Conservation (phyloP, 257 asterid genomes). For the Agastache rugosa region DNA sequence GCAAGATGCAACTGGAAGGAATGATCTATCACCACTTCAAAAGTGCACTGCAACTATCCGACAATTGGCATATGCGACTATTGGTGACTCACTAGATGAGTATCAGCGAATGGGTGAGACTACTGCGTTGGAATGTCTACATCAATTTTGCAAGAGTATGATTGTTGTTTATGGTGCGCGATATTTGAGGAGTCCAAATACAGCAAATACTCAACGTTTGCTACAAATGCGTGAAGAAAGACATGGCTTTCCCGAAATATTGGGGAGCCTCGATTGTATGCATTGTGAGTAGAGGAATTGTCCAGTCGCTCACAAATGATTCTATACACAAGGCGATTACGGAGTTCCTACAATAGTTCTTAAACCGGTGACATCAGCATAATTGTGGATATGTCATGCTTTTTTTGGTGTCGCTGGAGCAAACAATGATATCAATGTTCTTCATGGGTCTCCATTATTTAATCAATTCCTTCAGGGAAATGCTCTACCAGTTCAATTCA, state of each 20-base stretch:
- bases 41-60: background rate
- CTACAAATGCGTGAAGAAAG: no score
- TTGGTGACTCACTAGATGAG: background rate
- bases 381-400: conserved; percentile 6
- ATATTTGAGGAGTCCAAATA: no score
- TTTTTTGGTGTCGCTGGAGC: background rate
- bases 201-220: no score
- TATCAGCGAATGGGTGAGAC: background rate
- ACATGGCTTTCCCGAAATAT: background rate
- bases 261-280: conserved; percentile 17
- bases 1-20: background rate
- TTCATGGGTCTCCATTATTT: no score
- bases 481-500: background rate
- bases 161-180: background rate
- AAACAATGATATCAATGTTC: background rate
- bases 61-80: background rate
- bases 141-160: background rate
- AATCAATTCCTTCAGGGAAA: no score
- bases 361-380: background rate
- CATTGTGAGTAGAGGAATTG: conserved; percentile 20
- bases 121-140: background rate
- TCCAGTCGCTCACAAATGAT: background rate
- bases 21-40: background rate
- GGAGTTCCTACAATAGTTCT: background rate
- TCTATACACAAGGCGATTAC: background rate